phyloP scores from a whole-genome alignment of 2,329 filamentous ascomycete species.

The Talaromyces sp. region DNA sequence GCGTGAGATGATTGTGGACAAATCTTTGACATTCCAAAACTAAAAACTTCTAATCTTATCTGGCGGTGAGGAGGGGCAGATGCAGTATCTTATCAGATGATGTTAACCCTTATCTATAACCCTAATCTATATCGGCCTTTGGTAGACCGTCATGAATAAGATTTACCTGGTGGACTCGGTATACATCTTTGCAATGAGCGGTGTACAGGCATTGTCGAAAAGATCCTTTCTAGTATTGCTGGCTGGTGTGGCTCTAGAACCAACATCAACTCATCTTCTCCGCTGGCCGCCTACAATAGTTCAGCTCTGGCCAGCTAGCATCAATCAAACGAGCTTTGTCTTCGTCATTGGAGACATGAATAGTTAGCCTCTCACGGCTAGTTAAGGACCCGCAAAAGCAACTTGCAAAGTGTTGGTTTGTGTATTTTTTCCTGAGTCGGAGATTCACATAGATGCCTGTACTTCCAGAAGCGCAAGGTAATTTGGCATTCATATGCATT shows the following conservation, averaged over 20 bases:
- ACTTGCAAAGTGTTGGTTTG: not conserved
- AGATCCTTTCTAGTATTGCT: not conserved
- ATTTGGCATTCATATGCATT: not conserved
- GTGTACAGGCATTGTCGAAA: not conserved
- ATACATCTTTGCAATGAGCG: not conserved
- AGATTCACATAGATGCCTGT: not conserved
- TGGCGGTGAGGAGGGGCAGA: conserved; percentile 13
- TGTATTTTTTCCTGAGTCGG: not conserved
- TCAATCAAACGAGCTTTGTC: not conserved
- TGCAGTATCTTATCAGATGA: not conserved
- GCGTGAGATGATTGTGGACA: not conserved
- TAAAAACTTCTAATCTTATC: conserved; percentile 18
- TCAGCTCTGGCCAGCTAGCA: not conserved
- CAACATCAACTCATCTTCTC: not conserved
- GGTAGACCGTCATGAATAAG: no score
- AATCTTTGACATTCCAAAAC: not conserved
- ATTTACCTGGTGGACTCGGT: not conserved
- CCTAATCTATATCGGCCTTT: not conserved
- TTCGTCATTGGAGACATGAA: not conserved
- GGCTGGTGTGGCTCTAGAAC: not conserved
- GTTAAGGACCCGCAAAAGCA: not conserved
- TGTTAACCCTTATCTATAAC: not conserved
- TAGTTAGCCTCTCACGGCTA: not conserved
- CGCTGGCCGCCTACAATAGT: not conserved
- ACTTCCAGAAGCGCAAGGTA: not conserved